Conservation (phyloP, 148 eudicot species). For the Spergularia bocconei region DNA sequence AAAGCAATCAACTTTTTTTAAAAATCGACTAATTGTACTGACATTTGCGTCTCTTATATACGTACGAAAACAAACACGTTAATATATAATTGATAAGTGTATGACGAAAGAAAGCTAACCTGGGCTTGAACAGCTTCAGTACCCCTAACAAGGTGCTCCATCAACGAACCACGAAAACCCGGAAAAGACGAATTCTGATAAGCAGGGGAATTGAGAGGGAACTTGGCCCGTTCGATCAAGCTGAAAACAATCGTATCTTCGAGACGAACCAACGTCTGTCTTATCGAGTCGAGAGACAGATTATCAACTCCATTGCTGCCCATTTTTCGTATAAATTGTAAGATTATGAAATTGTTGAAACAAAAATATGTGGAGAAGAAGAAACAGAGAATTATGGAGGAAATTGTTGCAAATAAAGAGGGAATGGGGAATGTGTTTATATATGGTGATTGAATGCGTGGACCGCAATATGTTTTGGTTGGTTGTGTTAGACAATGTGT, state of each 20-base stretch:
- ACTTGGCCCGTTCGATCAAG: constrained; percentile 64
- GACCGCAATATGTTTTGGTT: background rate
- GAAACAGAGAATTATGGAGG: background rate
- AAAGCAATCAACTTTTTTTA: too few relatives aligned
- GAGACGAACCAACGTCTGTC: constrained; percentile 52
- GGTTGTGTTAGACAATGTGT: background rate
- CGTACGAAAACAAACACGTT: constrained; percentile 22
- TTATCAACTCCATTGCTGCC: constrained; percentile 31
- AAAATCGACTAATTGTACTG: too few relatives aligned
- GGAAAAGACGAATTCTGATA: constrained; percentile 33
- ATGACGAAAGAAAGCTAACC: constrained; percentile 30
- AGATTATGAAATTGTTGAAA: background rate
- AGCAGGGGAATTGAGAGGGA: constrained; percentile 56
- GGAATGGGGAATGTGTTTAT: too few relatives aligned
- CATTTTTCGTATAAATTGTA: constrained; percentile 17
- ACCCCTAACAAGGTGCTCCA: constrained; percentile 41
- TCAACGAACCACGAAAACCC: constrained; percentile 18
- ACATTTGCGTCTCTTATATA: background rate
- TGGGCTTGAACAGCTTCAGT: constrained; percentile 69
- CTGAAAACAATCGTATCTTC: constrained; percentile 77
- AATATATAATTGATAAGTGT: too few relatives aligned
- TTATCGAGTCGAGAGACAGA: constrained; percentile 43
- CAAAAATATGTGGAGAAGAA: too few relatives aligned
- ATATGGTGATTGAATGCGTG: too few relatives aligned
- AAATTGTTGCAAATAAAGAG: background rate